Evolutionary conservation across 1,139 yeast genomes (phyloP).

Genomic region (Diutina siamensis): DNA sequence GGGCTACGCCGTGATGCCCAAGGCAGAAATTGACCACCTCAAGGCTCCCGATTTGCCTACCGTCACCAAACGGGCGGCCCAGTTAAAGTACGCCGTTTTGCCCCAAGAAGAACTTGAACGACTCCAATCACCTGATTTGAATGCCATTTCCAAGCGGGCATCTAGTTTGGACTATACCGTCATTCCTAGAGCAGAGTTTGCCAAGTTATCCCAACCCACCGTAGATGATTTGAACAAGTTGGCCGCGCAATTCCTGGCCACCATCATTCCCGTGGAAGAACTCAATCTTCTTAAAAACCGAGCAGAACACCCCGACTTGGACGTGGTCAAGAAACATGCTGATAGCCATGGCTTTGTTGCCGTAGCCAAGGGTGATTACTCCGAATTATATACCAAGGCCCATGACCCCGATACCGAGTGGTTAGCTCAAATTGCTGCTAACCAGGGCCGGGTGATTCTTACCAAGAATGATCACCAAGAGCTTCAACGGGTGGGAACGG

Average conservation of each 20-base stretch:
- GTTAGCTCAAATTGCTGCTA: neutral
- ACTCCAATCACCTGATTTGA: neutral
- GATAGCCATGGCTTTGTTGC: neutral
- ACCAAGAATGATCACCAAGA: neutral
- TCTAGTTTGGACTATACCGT: neutral
- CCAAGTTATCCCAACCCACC: neutral
- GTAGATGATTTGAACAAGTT: neutral
- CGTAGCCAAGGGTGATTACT: neutral
- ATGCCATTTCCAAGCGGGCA: neutral
- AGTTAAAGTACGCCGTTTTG: neutral
- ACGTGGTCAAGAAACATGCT: neutral
- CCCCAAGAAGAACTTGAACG: neutral
- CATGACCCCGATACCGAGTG: neutral
- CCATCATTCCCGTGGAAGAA: neutral
- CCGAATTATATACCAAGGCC: neutral
- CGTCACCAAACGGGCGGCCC: neutral
- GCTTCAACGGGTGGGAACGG: neutral
- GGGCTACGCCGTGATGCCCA: conserved; percentile 7
- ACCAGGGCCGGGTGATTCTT: neutral
- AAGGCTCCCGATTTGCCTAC: neutral
- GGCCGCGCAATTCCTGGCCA: neutral
- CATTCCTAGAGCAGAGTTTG: neutral
- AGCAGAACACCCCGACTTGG: neutral
- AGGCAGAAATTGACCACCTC: conserved; percentile 4
- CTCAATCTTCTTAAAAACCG: neutral